These are phyloP conservation scores for Geranium brycei DNA, from an alignment of 345 rosid species.

Conservation along the genomic window DNA sequence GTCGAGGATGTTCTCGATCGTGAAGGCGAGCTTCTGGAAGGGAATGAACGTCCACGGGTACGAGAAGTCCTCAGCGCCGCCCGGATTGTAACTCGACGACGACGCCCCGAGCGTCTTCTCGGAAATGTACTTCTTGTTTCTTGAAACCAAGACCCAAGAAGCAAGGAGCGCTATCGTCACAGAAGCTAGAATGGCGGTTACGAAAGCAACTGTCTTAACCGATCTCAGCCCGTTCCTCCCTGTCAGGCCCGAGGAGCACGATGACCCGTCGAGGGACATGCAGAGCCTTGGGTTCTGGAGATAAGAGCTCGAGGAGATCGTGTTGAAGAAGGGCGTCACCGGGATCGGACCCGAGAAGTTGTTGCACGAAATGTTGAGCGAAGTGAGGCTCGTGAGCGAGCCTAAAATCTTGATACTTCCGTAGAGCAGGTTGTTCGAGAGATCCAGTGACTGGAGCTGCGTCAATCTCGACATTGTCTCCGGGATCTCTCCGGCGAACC, in stretches of 20 bases:
- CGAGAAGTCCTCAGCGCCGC: constrained; percentile 70
- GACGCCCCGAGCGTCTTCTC: constrained; percentile 39
- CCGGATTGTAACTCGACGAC: constrained; percentile 16
- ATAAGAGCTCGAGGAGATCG: constrained; percentile 47
- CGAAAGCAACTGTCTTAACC: constrained; percentile 54
- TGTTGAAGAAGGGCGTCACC: constrained; percentile 68
- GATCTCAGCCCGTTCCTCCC: constrained; percentile 41
- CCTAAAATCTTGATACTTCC: constrained; percentile 67
- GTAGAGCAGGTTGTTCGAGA: constrained; percentile 50
- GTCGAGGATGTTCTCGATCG: constrained; percentile 58
- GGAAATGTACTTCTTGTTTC: constrained; percentile 41
- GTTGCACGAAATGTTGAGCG: constrained; percentile 75
- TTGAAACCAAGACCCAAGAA: constrained; percentile 44
- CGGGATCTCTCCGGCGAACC: constrained; percentile 56
- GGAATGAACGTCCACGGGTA: constrained; percentile 97
- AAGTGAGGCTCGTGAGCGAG: constrained; percentile 78
- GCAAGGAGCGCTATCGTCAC: constrained; percentile 47
- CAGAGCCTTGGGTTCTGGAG: constrained; percentile 58
- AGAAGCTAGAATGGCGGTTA: constrained; percentile 46
- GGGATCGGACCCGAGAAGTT: constrained; percentile 93
- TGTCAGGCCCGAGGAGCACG: constrained; percentile 49
- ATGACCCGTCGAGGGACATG: constrained; percentile 46
- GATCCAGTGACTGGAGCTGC: constrained; percentile 79
- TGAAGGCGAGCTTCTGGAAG: constrained; percentile 64
- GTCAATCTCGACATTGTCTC: constrained; percentile 55